These are phyloP conservation scores for Wallacemonas rigidus DNA, from an alignment of 208 protist species.

Conservation along the genomic window DNA sequence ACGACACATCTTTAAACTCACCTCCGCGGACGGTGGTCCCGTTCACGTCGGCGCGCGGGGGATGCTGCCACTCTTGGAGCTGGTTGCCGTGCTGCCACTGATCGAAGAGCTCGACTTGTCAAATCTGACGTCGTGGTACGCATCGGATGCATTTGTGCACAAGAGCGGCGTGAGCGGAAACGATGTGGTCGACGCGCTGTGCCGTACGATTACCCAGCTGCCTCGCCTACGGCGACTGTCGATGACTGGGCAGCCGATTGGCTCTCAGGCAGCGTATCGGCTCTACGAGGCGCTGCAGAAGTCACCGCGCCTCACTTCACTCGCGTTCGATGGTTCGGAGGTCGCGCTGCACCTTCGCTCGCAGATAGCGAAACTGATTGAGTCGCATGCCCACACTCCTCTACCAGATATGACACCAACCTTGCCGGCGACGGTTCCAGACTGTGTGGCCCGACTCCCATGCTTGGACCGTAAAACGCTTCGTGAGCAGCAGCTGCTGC, in stretches of 20 bases:
- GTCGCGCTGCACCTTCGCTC: conserved; percentile 35
- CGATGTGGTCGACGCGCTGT: conserved; percentile 50
- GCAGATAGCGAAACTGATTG: conserved; percentile 33
- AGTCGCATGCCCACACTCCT: conserved; percentile 17
- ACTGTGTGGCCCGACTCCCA: conserved; percentile 30
- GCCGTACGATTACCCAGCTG: conserved; percentile 33
- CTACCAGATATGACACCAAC: not conserved
- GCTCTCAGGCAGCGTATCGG: conserved; percentile 41
- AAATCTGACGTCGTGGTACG: conserved; percentile 59
- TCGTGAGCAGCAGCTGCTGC: conserved; percentile 66
- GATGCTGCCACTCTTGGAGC: conserved; percentile 55
- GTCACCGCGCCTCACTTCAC: conserved; percentile 29
- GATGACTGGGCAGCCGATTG: conserved; percentile 52
- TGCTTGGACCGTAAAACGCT: conserved; percentile 68
- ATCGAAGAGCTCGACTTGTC: conserved; percentile 62
- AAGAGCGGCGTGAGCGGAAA: conserved; percentile 45
- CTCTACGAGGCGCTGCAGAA: conserved; percentile 36
- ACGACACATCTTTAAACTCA: conserved; percentile 31
- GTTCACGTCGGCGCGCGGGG: conserved; percentile 70
- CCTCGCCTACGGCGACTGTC: conserved; percentile 44
- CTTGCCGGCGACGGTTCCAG: conserved; percentile 27
- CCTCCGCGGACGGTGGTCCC: not conserved
- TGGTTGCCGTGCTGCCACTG: conserved; percentile 62
- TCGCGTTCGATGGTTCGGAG: conserved; percentile 31
- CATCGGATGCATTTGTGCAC: conserved; percentile 33